Percentiles rank a stretch among this genome's conserved stretches.
These are phyloP conservation scores for Eucalyptus regnans DNA, from an alignment of 345 rosid genomes.

Conservation along the genomic window DNA sequence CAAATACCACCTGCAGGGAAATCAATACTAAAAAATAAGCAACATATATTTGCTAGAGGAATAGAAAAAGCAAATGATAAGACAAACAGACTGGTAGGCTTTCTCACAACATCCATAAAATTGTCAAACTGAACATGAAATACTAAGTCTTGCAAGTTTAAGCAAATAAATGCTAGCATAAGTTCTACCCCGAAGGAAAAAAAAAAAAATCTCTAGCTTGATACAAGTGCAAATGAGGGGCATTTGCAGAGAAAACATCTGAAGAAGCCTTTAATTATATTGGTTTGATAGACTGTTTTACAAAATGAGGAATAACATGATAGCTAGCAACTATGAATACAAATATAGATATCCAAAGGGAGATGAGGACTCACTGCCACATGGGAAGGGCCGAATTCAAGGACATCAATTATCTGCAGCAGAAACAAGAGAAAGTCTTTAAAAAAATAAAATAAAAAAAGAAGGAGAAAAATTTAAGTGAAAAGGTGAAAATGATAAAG, in stretches of 20 bases:
- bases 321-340: neutral
- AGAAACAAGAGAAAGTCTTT: neutral
- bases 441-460: neutral
- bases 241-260: neutral
- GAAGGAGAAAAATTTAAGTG: neutral
- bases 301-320: neutral
- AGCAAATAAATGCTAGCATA: neutral
- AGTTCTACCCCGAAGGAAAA: neutral
- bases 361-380: constrained; percentile 50
- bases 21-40: constrained; percentile 5
- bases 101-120: neutral
- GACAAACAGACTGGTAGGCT: neutral
- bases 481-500: neutral
- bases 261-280: neutral
- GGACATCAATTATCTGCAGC: constrained; percentile 82
- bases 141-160: neutral
- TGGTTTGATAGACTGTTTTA: neutral
- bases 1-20: constrained; percentile 83
- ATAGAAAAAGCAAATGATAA: neutral
- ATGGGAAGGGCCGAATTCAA: constrained; percentile 81
- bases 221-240: neutral
- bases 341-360: neutral
- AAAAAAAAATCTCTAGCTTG: neutral
- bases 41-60: neutral
- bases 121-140: neutral